Percentiles rank a stretch among this genome's conserved stretches.
Conservation (phyloP, 371 early-diverging fungal genomes). For the Amoeboaphelidium protococcarum region DNA sequence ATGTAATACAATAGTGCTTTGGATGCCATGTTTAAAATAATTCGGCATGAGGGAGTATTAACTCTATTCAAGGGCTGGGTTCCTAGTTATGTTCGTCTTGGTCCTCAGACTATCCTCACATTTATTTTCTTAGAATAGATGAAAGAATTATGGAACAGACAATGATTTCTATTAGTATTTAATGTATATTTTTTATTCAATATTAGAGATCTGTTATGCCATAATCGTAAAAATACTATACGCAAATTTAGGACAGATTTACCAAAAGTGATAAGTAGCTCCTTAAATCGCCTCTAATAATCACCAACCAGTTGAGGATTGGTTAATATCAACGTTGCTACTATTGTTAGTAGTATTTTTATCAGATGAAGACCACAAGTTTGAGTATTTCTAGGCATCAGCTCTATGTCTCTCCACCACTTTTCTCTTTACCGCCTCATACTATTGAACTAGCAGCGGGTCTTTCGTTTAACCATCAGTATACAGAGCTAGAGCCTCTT, state of each 20-base stretch:
- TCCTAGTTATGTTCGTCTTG: constrained; percentile 15
- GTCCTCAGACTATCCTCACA: constrained; percentile 17
- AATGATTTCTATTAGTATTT: neutral
- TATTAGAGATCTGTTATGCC: neutral
- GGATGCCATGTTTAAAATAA: constrained; percentile 11
- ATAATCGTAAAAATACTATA: neutral
- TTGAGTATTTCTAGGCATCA: too few species aligned
- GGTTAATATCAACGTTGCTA: neutral
- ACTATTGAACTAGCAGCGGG: too few species aligned
- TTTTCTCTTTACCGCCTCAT: too few species aligned
- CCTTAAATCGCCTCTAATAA: neutral
- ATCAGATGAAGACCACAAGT: too few species aligned
- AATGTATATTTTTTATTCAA: neutral
- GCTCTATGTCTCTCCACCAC: too few species aligned
- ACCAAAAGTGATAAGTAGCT: neutral
- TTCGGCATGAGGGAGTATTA: constrained; percentile 10
- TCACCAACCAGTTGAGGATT: neutral
- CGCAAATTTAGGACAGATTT: neutral
- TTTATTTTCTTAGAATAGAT: constrained; percentile 22
- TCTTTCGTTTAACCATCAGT: too few species aligned
- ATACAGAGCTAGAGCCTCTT: too few species aligned
- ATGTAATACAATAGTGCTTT: constrained; percentile 10
- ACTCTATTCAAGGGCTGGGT: constrained; percentile 16
- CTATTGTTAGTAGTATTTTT: too few species aligned
- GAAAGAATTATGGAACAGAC: constrained; percentile 11